phyloP scores from a whole-genome alignment of 441 rosid genomes.

The Brassica hybrid region DNA sequence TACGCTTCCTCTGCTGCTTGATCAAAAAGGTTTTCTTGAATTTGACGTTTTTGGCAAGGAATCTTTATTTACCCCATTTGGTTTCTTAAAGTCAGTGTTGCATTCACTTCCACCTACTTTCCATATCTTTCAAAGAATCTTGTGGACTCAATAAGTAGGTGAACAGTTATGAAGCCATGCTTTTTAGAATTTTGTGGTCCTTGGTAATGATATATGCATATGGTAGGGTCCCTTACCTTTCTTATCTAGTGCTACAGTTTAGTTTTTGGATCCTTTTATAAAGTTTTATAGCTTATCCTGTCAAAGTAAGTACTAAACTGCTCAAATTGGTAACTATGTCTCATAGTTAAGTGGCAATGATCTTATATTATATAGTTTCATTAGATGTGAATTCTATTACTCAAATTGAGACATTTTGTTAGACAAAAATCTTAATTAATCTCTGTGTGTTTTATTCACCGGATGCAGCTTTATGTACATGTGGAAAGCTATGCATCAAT shows the following conservation, averaged over 20 bases:
- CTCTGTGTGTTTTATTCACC: neutral
- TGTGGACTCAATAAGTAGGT: neutral
- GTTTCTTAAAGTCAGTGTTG: neutral
- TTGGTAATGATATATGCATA: neutral
- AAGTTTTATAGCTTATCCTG: neutral
- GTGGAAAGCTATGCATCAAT: conserved; percentile 92
- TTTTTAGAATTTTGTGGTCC: conserved; percentile 1
- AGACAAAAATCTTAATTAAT: neutral
- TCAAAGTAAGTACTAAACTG: too few species aligned
- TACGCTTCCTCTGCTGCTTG: conserved; percentile 36
- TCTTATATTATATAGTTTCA: too few species aligned
- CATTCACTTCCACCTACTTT: neutral
- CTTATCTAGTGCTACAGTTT: too few species aligned
- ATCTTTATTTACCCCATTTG: neutral
- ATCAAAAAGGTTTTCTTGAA: neutral
- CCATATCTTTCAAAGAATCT: neutral
- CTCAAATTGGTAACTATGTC: too few species aligned
- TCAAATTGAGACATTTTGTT: neutral
- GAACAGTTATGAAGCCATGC: neutral
- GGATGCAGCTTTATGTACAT: conserved; percentile 85
- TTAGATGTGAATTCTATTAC: neutral
- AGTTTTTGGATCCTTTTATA: neutral
- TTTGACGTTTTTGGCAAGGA: neutral
- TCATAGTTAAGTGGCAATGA: too few species aligned
- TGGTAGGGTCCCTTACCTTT: too few species aligned